These are phyloP conservation scores for Backusella tuberculispora DNA, from an alignment of 192 early-diverging fungal genomes.

Conservation along the genomic window DNA sequence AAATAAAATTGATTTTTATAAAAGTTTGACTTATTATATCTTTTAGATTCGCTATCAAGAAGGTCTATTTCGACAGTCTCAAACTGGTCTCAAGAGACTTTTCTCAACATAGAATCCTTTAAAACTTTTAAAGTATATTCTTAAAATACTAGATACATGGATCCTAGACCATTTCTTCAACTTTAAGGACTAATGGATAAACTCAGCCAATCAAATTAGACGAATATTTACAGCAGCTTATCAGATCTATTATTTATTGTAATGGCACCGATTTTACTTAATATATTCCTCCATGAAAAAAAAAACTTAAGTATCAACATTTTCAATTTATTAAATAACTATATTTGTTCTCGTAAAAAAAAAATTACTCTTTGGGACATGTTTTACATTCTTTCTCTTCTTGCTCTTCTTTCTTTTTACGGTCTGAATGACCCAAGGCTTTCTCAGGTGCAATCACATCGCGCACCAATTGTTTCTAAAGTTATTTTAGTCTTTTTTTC, in stretches of 20 bases:
- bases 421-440: slow-evolving; percentile 71
- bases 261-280: background rate
- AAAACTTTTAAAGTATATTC: too few relatives aligned
- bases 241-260: too few relatives aligned
- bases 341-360: background rate
- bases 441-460: slow-evolving; percentile 66
- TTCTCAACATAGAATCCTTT: too few relatives aligned
- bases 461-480: slow-evolving; percentile 66
- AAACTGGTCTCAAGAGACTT: too few relatives aligned
- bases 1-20: too few relatives aligned
- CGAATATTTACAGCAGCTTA: background rate
- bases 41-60: too few relatives aligned
- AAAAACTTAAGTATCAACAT: background rate
- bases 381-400: slow-evolving; percentile 27
- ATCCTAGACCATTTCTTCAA: too few relatives aligned
- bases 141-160: too few relatives aligned
- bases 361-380: slow-evolving; percentile 16
- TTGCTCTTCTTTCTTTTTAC: slow-evolving; percentile 9
- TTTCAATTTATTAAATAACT: background rate
- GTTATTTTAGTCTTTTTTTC: background rate
- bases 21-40: too few relatives aligned
- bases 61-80: too few relatives aligned
- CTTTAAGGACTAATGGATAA: background rate
- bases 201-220: background rate
- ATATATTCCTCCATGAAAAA: background rate